Percentiles rank a stretch among this genome's conserved stretches.
Conservation (phyloP, 2,329 filamentous ascomycete species). For the Onygena corvina region DNA sequence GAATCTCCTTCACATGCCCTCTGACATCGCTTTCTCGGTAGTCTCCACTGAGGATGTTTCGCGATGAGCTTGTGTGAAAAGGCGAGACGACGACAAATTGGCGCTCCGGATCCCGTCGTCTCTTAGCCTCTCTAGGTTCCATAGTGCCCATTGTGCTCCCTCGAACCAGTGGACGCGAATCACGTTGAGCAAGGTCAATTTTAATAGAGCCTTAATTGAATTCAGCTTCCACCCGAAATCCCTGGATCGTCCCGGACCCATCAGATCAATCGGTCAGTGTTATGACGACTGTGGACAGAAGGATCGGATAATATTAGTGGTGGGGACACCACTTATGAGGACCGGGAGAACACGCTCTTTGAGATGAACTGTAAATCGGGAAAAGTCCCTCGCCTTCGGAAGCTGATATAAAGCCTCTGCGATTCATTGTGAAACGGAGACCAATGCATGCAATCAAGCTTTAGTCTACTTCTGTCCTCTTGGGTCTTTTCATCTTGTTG, state of each 20-base stretch:
- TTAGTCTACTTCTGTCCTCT: neutral
- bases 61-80: too few relatives aligned
- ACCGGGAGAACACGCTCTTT: neutral
- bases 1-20: too few relatives aligned
- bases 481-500: neutral
- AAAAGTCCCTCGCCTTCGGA: neutral
- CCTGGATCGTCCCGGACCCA: neutral
- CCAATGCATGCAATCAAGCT: neutral
- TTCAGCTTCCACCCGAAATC: neutral
- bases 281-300: constrained; percentile 1
- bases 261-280: neutral
- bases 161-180: neutral
- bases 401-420: neutral
- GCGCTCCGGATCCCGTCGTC: too few relatives aligned
- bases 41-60: too few relatives aligned
- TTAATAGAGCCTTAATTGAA: neutral
- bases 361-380: neutral
- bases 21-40: too few relatives aligned
- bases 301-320: neutral
- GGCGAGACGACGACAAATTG: too few relatives aligned
- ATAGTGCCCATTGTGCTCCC: neutral
- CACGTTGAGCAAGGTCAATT: neutral
- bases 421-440: neutral
- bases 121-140: constrained; percentile 5
- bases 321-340: neutral